Evolutionary conservation across 441 rosid species (phyloP).

Genomic region (Hypseocharis bilobata): DNA sequence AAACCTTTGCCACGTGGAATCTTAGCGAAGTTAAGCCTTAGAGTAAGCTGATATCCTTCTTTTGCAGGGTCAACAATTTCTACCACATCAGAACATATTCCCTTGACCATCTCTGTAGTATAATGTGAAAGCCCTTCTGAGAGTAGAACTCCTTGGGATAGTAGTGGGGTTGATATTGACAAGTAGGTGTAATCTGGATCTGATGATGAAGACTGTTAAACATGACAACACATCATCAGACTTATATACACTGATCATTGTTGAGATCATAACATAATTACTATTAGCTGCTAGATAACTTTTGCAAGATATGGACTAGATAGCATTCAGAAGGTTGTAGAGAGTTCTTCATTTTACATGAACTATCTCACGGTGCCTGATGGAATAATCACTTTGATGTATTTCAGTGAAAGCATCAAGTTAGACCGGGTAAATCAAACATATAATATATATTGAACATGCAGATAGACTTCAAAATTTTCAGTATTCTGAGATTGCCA

Average conservation of each 20-base stretch:
- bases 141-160: constrained; percentile 38
- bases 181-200: constrained; percentile 43
- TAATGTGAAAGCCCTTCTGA: constrained; percentile 37
- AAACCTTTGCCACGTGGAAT: constrained; percentile 61
- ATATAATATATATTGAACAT: background rate
- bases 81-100: constrained; percentile 43
- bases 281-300: background rate
- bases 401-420: background rate
- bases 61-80: constrained; percentile 63
- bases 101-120: constrained; percentile 38
- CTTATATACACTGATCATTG: no score
- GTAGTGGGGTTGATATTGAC: constrained; percentile 57
- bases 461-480: background rate
- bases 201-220: constrained; percentile 48
- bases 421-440: background rate
- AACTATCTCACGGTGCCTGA: background rate
- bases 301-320: background rate
- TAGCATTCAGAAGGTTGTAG: background rate
- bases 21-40: constrained; percentile 44
- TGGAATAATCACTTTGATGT: background rate
- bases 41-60: constrained; percentile 74
- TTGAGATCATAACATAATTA: background rate
- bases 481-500: background rate
- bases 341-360: no score
- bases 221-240: background rate